These are phyloP conservation scores for Tardiomyces depauwii DNA, from an alignment of 1,139 yeast species.

Conservation along the genomic window DNA sequence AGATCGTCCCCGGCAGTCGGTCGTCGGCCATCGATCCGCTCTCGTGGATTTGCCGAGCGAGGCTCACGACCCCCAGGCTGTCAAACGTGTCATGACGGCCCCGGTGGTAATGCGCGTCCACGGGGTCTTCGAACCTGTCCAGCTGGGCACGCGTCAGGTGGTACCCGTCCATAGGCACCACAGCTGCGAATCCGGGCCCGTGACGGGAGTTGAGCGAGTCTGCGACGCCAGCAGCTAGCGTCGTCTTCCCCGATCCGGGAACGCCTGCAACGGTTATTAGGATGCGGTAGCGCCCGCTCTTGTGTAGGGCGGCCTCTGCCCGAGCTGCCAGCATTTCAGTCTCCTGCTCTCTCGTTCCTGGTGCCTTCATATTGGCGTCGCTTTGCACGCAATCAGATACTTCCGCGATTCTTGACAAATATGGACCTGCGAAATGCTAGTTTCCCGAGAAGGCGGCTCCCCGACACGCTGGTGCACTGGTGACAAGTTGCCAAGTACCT, in stretches of 20 bases:
- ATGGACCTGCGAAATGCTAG: too few relatives aligned
- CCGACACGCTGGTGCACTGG: too few relatives aligned
- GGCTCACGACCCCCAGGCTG: conserved; percentile 35
- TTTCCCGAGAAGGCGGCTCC: too few relatives aligned
- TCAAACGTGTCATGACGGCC: conserved; percentile 88
- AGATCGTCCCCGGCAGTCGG: conserved; percentile 16
- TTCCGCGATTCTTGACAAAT: too few relatives aligned
- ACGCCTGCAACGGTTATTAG: conserved; percentile 56
- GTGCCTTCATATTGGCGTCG: neutral
- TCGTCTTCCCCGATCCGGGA: conserved; percentile 80
- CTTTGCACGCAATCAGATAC: too few relatives aligned
- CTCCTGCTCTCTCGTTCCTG: neutral
- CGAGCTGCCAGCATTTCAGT: conserved; percentile 20
- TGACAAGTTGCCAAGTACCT: too few relatives aligned
- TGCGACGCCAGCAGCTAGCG: conserved; percentile 40
- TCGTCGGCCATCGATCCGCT: conserved; percentile 30
- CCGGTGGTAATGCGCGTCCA: conserved; percentile 48
- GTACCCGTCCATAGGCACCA: conserved; percentile 70
- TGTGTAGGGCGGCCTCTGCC: conserved; percentile 19
- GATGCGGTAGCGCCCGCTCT: conserved; percentile 33
- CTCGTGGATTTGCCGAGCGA: conserved; percentile 19
- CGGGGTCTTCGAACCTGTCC: conserved; percentile 39
- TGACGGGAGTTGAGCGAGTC: conserved; percentile 25
- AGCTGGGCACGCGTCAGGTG: conserved; percentile 56
- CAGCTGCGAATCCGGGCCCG: conserved; percentile 10